Conservation (phyloP, 768 basidiomycete species). For the Paxillus rubicundulus region DNA sequence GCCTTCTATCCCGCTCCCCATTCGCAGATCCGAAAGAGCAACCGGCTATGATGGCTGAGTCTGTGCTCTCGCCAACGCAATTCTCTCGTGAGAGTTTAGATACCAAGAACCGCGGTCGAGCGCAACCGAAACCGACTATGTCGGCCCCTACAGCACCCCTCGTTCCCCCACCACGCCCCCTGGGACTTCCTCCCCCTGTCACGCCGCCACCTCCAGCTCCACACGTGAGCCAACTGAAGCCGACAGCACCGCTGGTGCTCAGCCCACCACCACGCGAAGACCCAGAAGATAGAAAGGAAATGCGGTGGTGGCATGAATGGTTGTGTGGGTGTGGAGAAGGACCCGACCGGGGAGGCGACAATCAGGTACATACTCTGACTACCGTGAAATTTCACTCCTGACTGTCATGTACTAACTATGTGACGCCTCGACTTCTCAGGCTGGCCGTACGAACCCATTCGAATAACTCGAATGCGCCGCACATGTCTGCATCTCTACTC, state of each 20-base stretch:
- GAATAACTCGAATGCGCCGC: constrained; percentile 30
- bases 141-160: constrained; percentile 21
- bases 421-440: constrained; percentile 38
- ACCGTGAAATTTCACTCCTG: neutral
- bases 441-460: constrained; percentile 69
- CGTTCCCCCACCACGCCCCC: constrained; percentile 50
- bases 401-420: neutral
- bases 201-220: constrained; percentile 51
- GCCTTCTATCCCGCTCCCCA: constrained; percentile 20
- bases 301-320: constrained; percentile 86
- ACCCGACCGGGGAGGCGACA: constrained; percentile 67
- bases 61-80: neutral
- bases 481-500: neutral
- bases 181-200: constrained; percentile 62
- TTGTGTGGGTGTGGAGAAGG: constrained; percentile 78
- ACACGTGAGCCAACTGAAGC: constrained; percentile 33
- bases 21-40: constrained; percentile 39
- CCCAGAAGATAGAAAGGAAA: constrained; percentile 34
- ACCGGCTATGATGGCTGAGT: constrained; percentile 17
- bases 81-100: neutral
- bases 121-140: constrained; percentile 23
- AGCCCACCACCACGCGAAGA: constrained; percentile 23
- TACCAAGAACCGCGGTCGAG: neutral
- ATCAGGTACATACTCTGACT: constrained; percentile 50
- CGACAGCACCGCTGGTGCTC: constrained; percentile 32